These are phyloP conservation scores for Boletus speciosus DNA, from an alignment of 768 basidiomycete species.

Conservation along the genomic window DNA sequence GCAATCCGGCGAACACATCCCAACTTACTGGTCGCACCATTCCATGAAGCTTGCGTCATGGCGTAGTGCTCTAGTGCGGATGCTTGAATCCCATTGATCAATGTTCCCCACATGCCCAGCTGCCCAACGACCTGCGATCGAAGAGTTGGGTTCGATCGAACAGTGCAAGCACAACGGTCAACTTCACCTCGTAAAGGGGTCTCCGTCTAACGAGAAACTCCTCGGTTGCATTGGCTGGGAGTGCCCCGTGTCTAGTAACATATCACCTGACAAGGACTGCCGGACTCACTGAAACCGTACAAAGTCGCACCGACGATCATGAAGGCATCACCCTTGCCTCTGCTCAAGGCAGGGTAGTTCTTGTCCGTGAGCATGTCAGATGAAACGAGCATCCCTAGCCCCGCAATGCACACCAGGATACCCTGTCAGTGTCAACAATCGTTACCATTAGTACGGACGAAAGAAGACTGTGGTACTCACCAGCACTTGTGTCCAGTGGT, in stretches of 20 bases:
- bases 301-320: constrained; percentile 85
- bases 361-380: constrained; percentile 79
- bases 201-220: constrained; percentile 79
- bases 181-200: constrained; percentile 69
- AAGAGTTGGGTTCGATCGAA: neutral
- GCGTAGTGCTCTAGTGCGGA: constrained; percentile 66
- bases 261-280: neutral
- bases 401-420: constrained; percentile 65
- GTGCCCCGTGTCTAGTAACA: neutral
- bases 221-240: constrained; percentile 78
- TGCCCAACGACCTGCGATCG: constrained; percentile 67
- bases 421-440: constrained; percentile 44
- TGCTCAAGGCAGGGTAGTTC: constrained; percentile 59
- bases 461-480: constrained; percentile 37
- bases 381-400: constrained; percentile 75
- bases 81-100: constrained; percentile 78
- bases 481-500: constrained; percentile 80
- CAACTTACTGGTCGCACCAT: constrained; percentile 61
- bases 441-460: neutral
- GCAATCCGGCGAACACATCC: constrained; percentile 29
- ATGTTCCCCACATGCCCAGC: constrained; percentile 78
- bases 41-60: constrained; percentile 70
- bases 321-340: constrained; percentile 79
- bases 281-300: constrained; percentile 75
- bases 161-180: neutral